These are phyloP conservation scores for Mrakia frigida DNA, from an alignment of 768 basidiomycete genomes.

Conservation along the genomic window DNA sequence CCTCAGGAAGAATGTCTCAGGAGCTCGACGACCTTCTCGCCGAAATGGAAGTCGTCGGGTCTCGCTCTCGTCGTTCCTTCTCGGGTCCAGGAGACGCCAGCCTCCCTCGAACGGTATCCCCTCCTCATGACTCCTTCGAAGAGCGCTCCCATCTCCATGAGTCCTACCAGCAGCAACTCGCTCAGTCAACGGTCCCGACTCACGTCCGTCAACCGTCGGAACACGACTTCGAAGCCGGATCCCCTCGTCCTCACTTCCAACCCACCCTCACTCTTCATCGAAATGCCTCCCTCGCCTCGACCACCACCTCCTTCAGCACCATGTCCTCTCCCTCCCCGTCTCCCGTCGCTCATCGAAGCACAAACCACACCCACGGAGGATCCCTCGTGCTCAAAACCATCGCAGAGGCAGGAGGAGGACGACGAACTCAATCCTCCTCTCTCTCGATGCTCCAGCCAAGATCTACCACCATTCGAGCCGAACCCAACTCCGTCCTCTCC, in stretches of 20 bases:
- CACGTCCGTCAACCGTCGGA: not conserved
- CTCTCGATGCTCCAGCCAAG: too few species aligned
- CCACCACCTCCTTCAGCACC: conserved; percentile 2
- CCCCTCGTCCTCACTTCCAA: not conserved
- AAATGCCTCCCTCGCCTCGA: not conserved
- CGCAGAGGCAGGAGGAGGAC: not conserved
- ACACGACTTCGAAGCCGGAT: not conserved
- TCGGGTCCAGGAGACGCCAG: not conserved
- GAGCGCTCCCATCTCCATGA: too few species aligned
- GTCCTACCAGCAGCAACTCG: not conserved
- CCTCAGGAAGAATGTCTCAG: not conserved
- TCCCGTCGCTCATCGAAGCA: not conserved
- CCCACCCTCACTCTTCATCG: not conserved
- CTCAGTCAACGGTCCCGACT: not conserved
- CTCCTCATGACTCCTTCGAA: not conserved
- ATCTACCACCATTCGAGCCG: too few species aligned
- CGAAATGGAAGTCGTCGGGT: not conserved
- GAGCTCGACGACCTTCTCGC: conserved; percentile 6
- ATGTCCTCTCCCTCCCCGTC: conserved; percentile 6
- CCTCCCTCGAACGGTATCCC: not conserved
- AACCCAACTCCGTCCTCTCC: too few species aligned
- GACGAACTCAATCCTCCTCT: too few species aligned
- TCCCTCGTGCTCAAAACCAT: not conserved
- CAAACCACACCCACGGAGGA: not conserved
- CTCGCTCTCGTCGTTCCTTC: not conserved